Conservation (phyloP, 2,329 filamentous ascomycete species). For the Purpureocillium lavendulum region DNA sequence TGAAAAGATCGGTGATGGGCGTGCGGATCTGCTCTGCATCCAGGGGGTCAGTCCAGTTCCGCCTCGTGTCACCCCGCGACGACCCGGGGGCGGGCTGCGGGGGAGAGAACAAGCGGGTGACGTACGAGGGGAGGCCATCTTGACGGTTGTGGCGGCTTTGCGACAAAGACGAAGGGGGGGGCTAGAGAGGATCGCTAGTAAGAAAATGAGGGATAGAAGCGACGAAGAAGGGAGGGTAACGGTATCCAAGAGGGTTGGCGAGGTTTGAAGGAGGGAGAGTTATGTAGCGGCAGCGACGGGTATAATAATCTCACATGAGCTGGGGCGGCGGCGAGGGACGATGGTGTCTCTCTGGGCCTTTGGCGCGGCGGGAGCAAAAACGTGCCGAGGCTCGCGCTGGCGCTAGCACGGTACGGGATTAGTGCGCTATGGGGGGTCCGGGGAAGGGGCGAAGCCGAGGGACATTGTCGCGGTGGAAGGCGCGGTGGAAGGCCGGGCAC, state of each 20-base stretch:
- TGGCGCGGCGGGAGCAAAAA: background rate
- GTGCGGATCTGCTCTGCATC: conserved; percentile 61
- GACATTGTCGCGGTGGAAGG: background rate
- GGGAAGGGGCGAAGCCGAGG: too few species aligned
- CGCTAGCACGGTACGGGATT: background rate
- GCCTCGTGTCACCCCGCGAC: background rate
- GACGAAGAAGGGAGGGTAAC: background rate
- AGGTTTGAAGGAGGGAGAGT: background rate
- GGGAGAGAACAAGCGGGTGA: conserved; percentile 9
- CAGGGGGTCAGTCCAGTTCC: background rate
- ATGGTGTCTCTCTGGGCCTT: background rate
- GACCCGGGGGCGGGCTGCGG: background rate
- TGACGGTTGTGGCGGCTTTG: conserved; percentile 13
- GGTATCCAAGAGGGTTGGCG: background rate
- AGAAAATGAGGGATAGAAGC: conserved; percentile 1
- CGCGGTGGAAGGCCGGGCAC: conserved; percentile 3
- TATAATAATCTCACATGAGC: conserved; percentile 1
- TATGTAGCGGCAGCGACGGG: conserved; percentile 2
- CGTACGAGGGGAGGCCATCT: conserved; percentile 77
- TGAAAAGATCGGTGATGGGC: conserved; percentile 87
- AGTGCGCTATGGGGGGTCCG: conserved; percentile 1
- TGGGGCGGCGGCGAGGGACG: conserved; percentile 2
- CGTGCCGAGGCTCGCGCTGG: conserved; percentile 3
- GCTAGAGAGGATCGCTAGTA: conserved; percentile 3
- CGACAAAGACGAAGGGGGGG: conserved; percentile 3